Conservation (phyloP, 1,284 basidiomycete species). For the Xerocomus nothofagi region DNA sequence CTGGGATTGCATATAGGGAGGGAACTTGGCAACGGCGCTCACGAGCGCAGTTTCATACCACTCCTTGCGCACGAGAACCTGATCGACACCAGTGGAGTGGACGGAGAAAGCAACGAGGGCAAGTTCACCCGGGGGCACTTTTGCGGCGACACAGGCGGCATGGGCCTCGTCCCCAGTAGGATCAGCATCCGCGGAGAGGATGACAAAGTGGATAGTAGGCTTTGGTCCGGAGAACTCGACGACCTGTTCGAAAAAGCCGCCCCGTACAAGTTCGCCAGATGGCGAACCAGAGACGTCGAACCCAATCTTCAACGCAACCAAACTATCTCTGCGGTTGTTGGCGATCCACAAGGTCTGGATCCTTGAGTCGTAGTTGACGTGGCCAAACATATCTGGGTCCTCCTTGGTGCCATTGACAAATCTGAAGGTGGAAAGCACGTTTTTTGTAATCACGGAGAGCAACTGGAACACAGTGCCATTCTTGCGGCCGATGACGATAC, state of each 20-base stretch:
- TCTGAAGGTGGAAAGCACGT: conserved; percentile 73
- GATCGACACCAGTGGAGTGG: conserved; percentile 79
- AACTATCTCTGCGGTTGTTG: conserved; percentile 77
- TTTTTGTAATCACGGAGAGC: conserved; percentile 65
- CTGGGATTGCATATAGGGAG: conserved; percentile 45
- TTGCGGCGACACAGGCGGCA: conserved; percentile 77
- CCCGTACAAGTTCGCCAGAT: conserved; percentile 56
- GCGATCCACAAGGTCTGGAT: conserved; percentile 84
- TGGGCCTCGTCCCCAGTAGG: conserved; percentile 76
- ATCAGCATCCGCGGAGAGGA: conserved; percentile 76
- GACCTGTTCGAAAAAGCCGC: conserved; percentile 72
- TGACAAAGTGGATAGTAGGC: conserved; percentile 81
- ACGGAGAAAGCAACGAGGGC: conserved; percentile 82
- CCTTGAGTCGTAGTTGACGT: conserved; percentile 75
- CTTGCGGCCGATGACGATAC: conserved; percentile 74
- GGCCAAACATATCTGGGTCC: conserved; percentile 81
- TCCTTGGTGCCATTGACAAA: conserved; percentile 68
- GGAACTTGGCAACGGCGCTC: conserved; percentile 59
- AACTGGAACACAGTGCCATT: conserved; percentile 80
- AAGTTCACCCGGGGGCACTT: conserved; percentile 69
- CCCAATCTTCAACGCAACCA: conserved; percentile 74
- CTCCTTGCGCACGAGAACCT: conserved; percentile 77
- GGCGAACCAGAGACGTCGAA: conserved; percentile 58
- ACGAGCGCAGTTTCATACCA: conserved; percentile 71
- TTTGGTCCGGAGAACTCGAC: conserved; percentile 81